Percentiles rank a stretch among this genome's conserved stretches.
Conservation (phyloP, 331 rosid genomes). For the Quercus lobata region DNA sequence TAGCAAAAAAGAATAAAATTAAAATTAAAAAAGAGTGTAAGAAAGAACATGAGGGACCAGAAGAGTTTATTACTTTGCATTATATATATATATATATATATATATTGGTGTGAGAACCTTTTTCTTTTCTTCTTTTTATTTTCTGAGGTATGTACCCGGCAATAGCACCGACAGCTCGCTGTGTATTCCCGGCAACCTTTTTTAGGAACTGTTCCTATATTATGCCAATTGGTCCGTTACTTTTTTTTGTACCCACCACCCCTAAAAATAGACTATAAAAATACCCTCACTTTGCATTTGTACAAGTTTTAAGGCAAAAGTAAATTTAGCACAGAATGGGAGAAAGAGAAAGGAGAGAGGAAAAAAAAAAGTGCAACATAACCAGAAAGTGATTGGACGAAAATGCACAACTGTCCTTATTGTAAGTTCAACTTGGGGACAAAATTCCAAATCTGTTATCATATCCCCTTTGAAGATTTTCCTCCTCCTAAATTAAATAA, state of each 20-base stretch:
- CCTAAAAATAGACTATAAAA: slow-evolving; percentile 1
- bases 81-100: not conserved
- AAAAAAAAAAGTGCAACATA: not conserved
- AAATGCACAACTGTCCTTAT: not conserved
- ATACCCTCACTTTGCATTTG: slow-evolving; percentile 7
- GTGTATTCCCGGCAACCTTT: slow-evolving; percentile 35
- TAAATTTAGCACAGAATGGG: not conserved
- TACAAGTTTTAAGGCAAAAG: not conserved
- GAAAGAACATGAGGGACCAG: not conserved
- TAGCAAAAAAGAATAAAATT: too few relatives aligned
- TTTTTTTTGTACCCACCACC: slow-evolving; percentile 12
- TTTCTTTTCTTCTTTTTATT: too few relatives aligned
- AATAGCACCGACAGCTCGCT: slow-evolving; percentile 27
- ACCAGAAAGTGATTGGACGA: slow-evolving; percentile 21
- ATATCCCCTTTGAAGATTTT: not conserved
- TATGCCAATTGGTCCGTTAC: not conserved
- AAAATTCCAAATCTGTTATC: not conserved
- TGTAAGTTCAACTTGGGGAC: not conserved
- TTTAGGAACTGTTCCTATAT: slow-evolving; percentile 21
- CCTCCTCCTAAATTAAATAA: not conserved
- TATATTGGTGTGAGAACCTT: not conserved
- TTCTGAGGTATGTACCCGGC: not conserved
- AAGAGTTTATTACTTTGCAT: not conserved
- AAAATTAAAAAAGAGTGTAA: too few relatives aligned
- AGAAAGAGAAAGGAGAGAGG: not conserved